Evolutionary conservation across 805 yeast species (phyloP).

Genomic region (Cyberlindnera euphorbiiphila): DNA sequence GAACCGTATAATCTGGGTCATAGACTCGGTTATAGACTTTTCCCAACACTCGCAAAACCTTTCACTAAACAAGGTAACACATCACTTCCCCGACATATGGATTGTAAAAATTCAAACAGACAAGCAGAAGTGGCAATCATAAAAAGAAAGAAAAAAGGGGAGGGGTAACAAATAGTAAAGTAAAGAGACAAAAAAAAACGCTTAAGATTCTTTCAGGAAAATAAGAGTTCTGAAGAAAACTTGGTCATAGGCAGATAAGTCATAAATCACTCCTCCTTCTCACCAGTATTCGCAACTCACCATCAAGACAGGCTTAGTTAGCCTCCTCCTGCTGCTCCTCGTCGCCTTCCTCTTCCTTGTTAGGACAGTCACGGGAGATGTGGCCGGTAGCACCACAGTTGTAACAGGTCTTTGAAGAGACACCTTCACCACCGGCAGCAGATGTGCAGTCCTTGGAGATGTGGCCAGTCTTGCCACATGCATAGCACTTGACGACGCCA

Average conservation of each 20-base stretch:
- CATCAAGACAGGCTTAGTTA: too few species aligned
- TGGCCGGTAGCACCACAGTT: slow-evolving; percentile 65
- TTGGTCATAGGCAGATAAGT: slow-evolving; percentile 9
- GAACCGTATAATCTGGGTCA: slow-evolving; percentile 5
- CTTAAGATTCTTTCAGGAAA: slow-evolving; percentile 1
- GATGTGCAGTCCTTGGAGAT: slow-evolving; percentile 77
- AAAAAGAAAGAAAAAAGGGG: background rate
- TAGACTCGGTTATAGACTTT: slow-evolving; percentile 2
- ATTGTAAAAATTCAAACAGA: slow-evolving; percentile 2
- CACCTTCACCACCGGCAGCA: slow-evolving; percentile 40
- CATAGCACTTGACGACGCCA: slow-evolving; percentile 74
- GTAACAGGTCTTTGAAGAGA: slow-evolving; percentile 37
- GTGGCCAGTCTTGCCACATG: slow-evolving; percentile 90
- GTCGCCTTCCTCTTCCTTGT: slow-evolving; percentile 9
- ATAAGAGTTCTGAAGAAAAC: slow-evolving; percentile 6
- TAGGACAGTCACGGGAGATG: slow-evolving; percentile 71
- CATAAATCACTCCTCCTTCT: slow-evolving; percentile 5
- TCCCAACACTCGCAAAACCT: slow-evolving; percentile 7
- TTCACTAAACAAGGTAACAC: slow-evolving; percentile 8
- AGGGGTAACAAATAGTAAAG: background rate
- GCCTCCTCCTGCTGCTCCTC: background rate
- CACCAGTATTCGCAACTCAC: background rate
- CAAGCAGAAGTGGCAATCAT: too few species aligned
- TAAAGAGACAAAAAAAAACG: background rate
- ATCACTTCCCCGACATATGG: too few species aligned